Base-by-base conservation (phyloP, 2,329 filamentous ascomycete genomes). In the Corniculantispora saksenae region DNA sequence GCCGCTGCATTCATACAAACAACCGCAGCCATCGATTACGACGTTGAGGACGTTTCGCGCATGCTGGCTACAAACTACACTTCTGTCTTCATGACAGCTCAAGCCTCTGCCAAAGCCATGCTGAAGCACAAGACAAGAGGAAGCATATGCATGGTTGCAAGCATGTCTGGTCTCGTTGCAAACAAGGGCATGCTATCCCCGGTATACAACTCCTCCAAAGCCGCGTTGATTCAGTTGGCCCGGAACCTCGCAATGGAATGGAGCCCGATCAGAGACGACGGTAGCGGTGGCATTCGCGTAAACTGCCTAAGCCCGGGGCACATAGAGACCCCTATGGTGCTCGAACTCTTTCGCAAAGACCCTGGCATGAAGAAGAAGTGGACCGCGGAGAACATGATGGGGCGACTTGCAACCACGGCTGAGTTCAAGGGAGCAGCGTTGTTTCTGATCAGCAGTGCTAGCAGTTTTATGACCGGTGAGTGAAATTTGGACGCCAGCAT, bases 371-470 rank as follows among this genome's bases (percentile, higher is more conserved):
- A 74, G 62, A 74, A 79, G 59, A 83, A 86, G 63, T 93, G 91
- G 90, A 85, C 89, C 61, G 85, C 81, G 64, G 87, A 91, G 77
- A 93, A 92, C 73, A 92, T 93, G 90, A 81, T 93, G 69, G 87
- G 83, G 2, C 80, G 86, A 23, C 77, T 89, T 38, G 86, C 85
- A 29, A 76, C 77, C 29, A 83, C 86, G 0, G 79, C 82, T 54
- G 86, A 89, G 70, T 89, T 89, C 72, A 83, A 86, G 69, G 86
- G 86, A 0, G 84, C 86, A 0, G 85, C 83, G 1, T 77, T 89
- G 10, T 90, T 88, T 69, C 77, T 89, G 66, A 75, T 89, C 25
- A 86, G 85, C 67, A 83, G 86, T 69, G 87, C 87, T 0, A 89
- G 86, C 72, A 84, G 81, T 27, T 90, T 87, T 69, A 88, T 90